Evolutionary conservation across 805 yeast genomes (phyloP).

Genomic region (Debaryomyces castellii): DNA sequence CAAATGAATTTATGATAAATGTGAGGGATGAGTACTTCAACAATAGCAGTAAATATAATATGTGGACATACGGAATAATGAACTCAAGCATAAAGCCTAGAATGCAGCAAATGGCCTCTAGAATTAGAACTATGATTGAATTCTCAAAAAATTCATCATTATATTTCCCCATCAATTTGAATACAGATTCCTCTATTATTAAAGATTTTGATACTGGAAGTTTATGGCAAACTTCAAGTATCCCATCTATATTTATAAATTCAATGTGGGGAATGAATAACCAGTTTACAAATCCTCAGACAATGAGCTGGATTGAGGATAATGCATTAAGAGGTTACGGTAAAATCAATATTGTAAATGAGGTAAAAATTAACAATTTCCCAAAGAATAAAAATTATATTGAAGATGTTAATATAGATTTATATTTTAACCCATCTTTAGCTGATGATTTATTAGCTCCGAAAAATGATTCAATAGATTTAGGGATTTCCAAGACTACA

Average conservation of each 20-base stretch:
- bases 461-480: neutral
- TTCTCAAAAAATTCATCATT: slow-evolving; percentile 51
- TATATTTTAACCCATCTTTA: slow-evolving; percentile 4
- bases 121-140: slow-evolving; percentile 47
- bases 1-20: slow-evolving; percentile 48
- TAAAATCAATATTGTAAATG: slow-evolving; percentile 49
- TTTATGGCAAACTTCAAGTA: slow-evolving; percentile 22
- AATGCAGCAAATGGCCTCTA: slow-evolving; percentile 23
- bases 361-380: slow-evolving; percentile 20
- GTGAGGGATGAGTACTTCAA: slow-evolving; percentile 68
- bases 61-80: slow-evolving; percentile 35
- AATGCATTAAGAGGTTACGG: slow-evolving; percentile 41
- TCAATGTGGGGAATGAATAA: slow-evolving; percentile 40
- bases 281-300: slow-evolving; percentile 27
- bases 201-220: slow-evolving; percentile 6
- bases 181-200: slow-evolving; percentile 7
- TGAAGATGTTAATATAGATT: slow-evolving; percentile 9
- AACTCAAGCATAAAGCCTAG: slow-evolving; percentile 3
- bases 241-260: slow-evolving; percentile 24
- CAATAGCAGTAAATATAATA: slow-evolving; percentile 31
- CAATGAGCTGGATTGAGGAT: slow-evolving; percentile 47
- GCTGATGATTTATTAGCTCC: neutral
- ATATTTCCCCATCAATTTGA: slow-evolving; percentile 51
- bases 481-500: slow-evolving; percentile 4
- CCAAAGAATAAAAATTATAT: neutral